A percentile compares a stretch with the other conserved stretches of the same genome.
Evolutionary conservation across 192 early-diverging fungal genomes (phyloP).

Genomic region (Coemansia sp.): DNA sequence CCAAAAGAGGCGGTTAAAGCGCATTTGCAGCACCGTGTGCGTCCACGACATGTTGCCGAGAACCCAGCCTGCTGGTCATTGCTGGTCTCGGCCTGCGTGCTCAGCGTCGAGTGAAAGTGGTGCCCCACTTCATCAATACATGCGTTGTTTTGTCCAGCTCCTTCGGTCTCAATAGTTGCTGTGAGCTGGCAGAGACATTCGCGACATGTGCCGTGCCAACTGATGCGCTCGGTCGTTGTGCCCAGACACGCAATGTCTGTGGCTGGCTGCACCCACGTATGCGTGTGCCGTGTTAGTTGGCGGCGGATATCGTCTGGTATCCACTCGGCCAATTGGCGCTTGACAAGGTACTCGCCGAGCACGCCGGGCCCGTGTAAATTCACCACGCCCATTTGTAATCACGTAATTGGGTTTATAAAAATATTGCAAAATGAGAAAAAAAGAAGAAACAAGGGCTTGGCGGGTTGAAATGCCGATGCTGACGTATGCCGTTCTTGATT

Average conservation of each 20-base stretch:
- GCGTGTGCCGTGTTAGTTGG: conserved; percentile 27
- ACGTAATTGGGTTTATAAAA: not conserved
- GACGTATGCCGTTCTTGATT: no score
- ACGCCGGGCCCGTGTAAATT: conserved; percentile 19
- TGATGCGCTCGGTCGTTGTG: not conserved
- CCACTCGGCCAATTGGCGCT: conserved; percentile 37
- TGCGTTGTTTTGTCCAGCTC: not conserved
- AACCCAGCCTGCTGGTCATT: not conserved
- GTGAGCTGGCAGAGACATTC: conserved; percentile 33
- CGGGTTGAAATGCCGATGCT: no score
- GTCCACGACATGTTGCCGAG: conserved; percentile 10
- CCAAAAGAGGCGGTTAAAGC: not conserved
- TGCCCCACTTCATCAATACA: conserved; percentile 38
- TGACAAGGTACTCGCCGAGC: conserved; percentile 29
- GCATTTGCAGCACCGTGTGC: conserved; percentile 43
- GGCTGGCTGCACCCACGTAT: conserved; percentile 27
- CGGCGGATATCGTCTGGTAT: conserved; percentile 17
- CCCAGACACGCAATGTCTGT: not conserved
- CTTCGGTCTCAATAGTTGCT: conserved; percentile 3
- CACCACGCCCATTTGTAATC: conserved; percentile 4
- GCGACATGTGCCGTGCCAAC: conserved; percentile 27
- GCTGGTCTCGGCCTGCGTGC: conserved; percentile 2
- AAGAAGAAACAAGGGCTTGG: not conserved
- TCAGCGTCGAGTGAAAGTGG: conserved; percentile 34
- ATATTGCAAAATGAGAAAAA: not conserved